These are phyloP conservation scores for Aphanoascus verrucosus DNA, from an alignment of 2,329 filamentous ascomycete species.

Conservation along the genomic window DNA sequence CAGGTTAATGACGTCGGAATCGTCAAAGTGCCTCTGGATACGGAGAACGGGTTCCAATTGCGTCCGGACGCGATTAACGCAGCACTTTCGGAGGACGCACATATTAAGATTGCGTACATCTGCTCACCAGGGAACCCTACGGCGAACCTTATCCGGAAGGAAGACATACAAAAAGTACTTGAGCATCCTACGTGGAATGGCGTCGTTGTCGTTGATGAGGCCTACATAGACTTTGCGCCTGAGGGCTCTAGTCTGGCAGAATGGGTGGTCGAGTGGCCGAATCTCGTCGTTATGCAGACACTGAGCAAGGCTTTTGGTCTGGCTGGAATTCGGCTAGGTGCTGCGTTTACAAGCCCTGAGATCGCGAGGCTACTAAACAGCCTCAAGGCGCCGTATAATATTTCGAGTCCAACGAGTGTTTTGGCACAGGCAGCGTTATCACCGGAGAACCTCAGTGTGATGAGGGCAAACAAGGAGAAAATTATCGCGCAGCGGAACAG, in stretches of 20 bases:
- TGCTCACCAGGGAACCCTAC: constrained; percentile 96
- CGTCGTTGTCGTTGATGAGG: constrained; percentile 84
- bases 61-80: constrained; percentile 59
- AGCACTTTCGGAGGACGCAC: constrained; percentile 50
- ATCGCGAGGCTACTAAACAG: constrained; percentile 77
- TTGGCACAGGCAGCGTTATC: constrained; percentile 66
- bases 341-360: constrained; percentile 63
- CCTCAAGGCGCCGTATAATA: constrained; percentile 93
- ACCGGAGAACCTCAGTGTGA: constrained; percentile 56
- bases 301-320: constrained; percentile 96
- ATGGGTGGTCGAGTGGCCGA: constrained; percentile 86
- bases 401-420: constrained; percentile 75
- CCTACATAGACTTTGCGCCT: constrained; percentile 88
- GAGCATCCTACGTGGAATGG: constrained; percentile 92
- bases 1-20: constrained; percentile 86
- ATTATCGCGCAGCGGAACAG: constrained; percentile 70
- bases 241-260: constrained; percentile 72
- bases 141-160: constrained; percentile 63
- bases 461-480: constrained; percentile 58
- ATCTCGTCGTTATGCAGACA: constrained; percentile 95
- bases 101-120: constrained; percentile 81
- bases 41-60: constrained; percentile 61
- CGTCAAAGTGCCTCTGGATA: constrained; percentile 72
- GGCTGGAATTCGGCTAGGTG: constrained; percentile 82
- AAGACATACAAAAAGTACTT: constrained; percentile 61